A percentile compares a stretch with the other conserved stretches of the same genome.
Conservation (phyloP, 306 rosid species). For the Pyrus bretschneideri region DNA sequence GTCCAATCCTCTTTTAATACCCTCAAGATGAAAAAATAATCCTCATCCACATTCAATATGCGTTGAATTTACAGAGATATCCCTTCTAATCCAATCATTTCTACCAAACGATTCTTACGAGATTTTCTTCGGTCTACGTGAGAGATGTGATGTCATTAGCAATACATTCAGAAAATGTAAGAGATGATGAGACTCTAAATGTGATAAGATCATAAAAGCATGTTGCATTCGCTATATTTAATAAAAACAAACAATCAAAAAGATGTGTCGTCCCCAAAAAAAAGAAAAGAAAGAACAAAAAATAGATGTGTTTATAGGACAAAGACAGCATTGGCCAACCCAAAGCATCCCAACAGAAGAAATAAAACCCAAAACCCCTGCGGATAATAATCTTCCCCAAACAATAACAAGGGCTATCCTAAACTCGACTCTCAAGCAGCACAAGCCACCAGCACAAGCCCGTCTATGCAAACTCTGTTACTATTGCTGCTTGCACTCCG, state of each 20-base stretch:
- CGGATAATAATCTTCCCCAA: background rate
- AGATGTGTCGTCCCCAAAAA: too few species aligned
- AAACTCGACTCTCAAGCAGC: background rate
- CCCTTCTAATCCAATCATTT: too few species aligned
- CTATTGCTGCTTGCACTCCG: conserved; percentile 86
- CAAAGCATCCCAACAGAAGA: background rate
- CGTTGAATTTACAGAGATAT: too few species aligned
- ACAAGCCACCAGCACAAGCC: background rate
- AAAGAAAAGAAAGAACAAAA: too few species aligned
- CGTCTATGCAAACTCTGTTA: background rate
- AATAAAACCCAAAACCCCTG: background rate
- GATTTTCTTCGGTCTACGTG: background rate
- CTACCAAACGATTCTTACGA: too few species aligned
- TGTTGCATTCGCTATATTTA: background rate
- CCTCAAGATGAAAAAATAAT: too few species aligned
- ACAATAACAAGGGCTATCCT: background rate
- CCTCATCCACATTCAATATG: too few species aligned
- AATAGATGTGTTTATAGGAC: too few species aligned
- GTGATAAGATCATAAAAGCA: background rate
- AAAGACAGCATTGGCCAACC: background rate
- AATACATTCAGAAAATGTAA: background rate
- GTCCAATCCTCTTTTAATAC: too few species aligned
- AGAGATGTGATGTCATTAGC: background rate
- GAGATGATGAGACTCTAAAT: background rate
- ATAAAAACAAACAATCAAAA: background rate